Evolutionary conservation across 2,329 filamentous ascomycete species (phyloP).

Genomic region (Neobulgaria alba): DNA sequence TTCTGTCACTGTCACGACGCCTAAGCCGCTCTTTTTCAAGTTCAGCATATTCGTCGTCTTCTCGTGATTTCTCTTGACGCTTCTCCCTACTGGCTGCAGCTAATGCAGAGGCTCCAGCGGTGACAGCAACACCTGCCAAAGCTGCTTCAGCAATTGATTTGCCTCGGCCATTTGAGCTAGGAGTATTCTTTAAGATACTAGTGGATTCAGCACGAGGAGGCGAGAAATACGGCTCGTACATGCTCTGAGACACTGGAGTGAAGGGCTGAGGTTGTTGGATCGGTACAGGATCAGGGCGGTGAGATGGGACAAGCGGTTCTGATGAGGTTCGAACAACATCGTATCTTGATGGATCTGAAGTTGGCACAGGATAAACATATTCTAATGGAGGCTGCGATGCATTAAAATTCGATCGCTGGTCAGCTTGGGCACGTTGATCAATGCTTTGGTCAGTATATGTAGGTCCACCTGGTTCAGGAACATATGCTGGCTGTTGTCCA

Average conservation of each 20-base stretch:
- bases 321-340: constrained; percentile 46
- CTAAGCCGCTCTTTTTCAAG: constrained; percentile 4
- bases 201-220: constrained; percentile 20
- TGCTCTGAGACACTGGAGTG: constrained; percentile 58
- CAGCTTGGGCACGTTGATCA: not conserved
- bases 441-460: not conserved
- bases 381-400: constrained; percentile 40
- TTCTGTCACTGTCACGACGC: constrained; percentile 16
- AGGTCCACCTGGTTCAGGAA: constrained; percentile 1
- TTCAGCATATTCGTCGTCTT: constrained; percentile 6
- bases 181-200: constrained; percentile 17
- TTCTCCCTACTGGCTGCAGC: constrained; percentile 29
- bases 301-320: constrained; percentile 23
- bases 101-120: constrained; percentile 40
- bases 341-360: constrained; percentile 54
- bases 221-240: constrained; percentile 47
- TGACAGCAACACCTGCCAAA: constrained; percentile 40
- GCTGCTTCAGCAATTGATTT: constrained; percentile 37
- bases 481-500: constrained; percentile 17
- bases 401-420: constrained; percentile 1
- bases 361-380: constrained; percentile 57
- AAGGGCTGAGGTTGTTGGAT: constrained; percentile 83
- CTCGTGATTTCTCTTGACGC: constrained; percentile 18
- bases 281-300: constrained; percentile 49
- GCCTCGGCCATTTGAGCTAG: constrained; percentile 29